These are phyloP conservation scores for Didymella exigua DNA, from an alignment of 2,329 filamentous ascomycete species.

Conservation along the genomic window DNA sequence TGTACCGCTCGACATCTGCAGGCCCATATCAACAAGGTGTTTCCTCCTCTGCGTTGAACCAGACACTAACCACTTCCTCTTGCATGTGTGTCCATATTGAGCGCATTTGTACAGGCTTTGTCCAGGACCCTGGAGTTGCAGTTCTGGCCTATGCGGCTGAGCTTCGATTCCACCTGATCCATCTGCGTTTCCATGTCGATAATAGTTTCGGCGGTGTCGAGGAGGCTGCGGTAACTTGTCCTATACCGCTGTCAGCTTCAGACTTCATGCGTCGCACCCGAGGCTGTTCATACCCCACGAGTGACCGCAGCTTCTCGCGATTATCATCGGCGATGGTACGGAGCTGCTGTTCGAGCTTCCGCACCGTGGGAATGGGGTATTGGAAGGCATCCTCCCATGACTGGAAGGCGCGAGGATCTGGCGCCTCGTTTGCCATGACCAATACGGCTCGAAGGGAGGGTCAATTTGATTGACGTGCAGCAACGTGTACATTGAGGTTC, in stretches of 20 bases:
- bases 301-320: slow-evolving; percentile 67
- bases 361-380: slow-evolving; percentile 66
- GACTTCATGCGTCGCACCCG: neutral
- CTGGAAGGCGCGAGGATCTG: slow-evolving; percentile 61
- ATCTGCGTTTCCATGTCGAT: slow-evolving; percentile 85
- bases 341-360: slow-evolving; percentile 68
- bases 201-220: slow-evolving; percentile 93
- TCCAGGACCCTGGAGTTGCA: slow-evolving; percentile 77
- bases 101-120: slow-evolving; percentile 65
- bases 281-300: slow-evolving; percentile 62
- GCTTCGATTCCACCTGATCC: slow-evolving; percentile 70
- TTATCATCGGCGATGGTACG: slow-evolving; percentile 67
- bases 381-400: slow-evolving; percentile 73
- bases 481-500: slow-evolving; percentile 17
- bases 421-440: slow-evolving; percentile 60
- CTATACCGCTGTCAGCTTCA: slow-evolving; percentile 44
- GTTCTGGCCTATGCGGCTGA: slow-evolving; percentile 73
- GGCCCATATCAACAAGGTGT: slow-evolving; percentile 15
- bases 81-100: slow-evolving; percentile 54
- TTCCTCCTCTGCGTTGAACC: slow-evolving; percentile 17
- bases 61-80: slow-evolving; percentile 49
- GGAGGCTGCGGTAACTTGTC: slow-evolving; percentile 80
- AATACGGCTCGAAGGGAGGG: neutral
- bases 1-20: slow-evolving; percentile 51
- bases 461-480: neutral